phyloP scores from a whole-genome alignment of 1,284 basidiomycete genomes.

The Schizophyllum commune region DNA sequence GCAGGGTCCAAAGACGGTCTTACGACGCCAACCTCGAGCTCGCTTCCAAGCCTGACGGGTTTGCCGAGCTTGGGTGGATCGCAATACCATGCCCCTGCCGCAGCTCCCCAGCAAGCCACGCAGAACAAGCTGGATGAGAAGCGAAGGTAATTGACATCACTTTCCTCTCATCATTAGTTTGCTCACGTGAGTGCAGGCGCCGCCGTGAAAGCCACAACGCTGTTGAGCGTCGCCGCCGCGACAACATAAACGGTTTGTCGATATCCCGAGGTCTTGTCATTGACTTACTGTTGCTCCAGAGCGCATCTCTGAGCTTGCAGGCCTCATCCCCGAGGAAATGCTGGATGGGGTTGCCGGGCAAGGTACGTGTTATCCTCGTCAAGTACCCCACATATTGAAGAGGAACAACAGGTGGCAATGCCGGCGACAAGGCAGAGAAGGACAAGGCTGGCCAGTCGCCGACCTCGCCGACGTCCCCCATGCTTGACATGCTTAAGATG shows the following conservation, averaged over 20 bases:
- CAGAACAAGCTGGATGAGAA: conserved; percentile 31
- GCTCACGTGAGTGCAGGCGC: conserved; percentile 4
- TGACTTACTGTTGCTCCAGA: conserved; percentile 28
- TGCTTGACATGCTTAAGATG: background rate
- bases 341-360: conserved; percentile 50
- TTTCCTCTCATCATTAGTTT: background rate
- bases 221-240: conserved; percentile 78
- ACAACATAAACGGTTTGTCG: conserved; percentile 68
- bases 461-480: background rate
- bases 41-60: background rate
- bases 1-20: background rate
- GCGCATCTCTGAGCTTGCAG: conserved; percentile 84
- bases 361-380: background rate
- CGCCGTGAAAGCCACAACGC: conserved; percentile 66
- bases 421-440: conserved; percentile 5
- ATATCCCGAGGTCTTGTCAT: background rate
- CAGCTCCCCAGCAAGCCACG: conserved; percentile 10
- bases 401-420: background rate
- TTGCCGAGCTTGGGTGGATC: background rate
- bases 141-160: background rate
- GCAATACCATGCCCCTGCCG: background rate
- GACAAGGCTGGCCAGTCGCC: background rate
- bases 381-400: background rate
- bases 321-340: conserved; percentile 79
- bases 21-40: background rate